Evolutionary conservation across 805 yeast species (phyloP).

Genomic region (Huiozyma sinensis): DNA sequence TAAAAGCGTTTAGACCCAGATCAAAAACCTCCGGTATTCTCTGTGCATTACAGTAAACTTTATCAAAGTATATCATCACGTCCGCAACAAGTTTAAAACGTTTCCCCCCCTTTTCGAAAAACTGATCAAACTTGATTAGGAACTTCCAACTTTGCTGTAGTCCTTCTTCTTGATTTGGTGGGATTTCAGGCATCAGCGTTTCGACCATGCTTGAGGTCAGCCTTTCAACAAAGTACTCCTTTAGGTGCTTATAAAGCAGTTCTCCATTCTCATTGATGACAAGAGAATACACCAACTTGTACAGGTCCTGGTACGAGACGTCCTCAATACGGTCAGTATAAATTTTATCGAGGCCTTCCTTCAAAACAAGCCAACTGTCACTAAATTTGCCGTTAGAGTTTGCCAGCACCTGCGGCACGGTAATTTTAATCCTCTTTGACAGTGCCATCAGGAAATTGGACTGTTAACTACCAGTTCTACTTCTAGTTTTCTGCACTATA

Average conservation of each 20-base stretch:
- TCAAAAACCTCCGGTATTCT: conserved; percentile 59
- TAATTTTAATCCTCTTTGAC: conserved; percentile 39
- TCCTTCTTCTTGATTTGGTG: neutral
- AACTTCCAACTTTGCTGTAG: conserved; percentile 20
- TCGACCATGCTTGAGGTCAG: conserved; percentile 4
- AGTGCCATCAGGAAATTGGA: neutral
- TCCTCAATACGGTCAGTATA: conserved; percentile 60
- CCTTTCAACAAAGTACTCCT: conserved; percentile 7
- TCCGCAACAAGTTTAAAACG: conserved; percentile 74
- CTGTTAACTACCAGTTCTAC: neutral
- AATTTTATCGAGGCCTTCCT: conserved; percentile 62
- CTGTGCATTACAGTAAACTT: conserved; percentile 62
- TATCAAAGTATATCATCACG: conserved; percentile 74
- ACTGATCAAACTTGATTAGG: conserved; percentile 27
- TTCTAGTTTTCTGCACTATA: neutral
- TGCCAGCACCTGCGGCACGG: conserved; percentile 48
- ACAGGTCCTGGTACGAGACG: conserved; percentile 72
- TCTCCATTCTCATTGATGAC: conserved; percentile 35
- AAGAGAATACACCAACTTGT: conserved; percentile 65
- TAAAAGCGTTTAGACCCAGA: conserved; percentile 58
- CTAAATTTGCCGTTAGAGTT: conserved; percentile 40
- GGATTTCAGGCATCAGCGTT: neutral
- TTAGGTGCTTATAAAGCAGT: conserved; percentile 8
- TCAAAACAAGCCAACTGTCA: conserved; percentile 53
- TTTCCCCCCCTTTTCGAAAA: conserved; percentile 63